Conservation (phyloP, 2,329 filamentous ascomycete species). For the Malbranchea zuffiana region DNA sequence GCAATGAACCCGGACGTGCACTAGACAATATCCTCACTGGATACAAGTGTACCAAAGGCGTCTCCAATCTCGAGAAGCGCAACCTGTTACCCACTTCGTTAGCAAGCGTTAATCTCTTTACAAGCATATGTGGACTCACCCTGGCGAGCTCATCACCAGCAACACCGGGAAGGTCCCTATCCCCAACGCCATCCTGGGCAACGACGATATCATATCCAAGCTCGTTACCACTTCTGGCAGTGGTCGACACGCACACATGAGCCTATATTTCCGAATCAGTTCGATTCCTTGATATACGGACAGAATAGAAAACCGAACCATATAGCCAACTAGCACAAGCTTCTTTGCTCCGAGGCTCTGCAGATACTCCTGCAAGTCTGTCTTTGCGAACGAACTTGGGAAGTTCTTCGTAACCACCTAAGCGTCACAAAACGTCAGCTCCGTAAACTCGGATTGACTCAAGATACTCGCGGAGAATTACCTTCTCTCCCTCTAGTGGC, state of each 20-base stretch:
- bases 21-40: constrained; percentile 35
- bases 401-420: constrained; percentile 49
- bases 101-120: not conserved
- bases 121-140: constrained; percentile 14
- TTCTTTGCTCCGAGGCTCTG: constrained; percentile 44
- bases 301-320: constrained; percentile 15
- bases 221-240: constrained; percentile 50
- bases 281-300: too few species aligned
- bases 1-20: not conserved
- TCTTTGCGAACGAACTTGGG: constrained; percentile 51
- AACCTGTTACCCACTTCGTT: constrained; percentile 22
- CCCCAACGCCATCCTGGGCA: constrained; percentile 52
- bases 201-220: constrained; percentile 54
- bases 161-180: constrained; percentile 54
- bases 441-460: not conserved
- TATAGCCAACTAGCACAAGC: constrained; percentile 41
- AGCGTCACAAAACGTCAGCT: not conserved
- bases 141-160: constrained; percentile 44
- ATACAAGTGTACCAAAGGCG: constrained; percentile 51
- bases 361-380: constrained; percentile 47
- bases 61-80: constrained; percentile 51
- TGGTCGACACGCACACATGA: constrained; percentile 54
- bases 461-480: constrained; percentile 18
- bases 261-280: constrained; percentile 33
- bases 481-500: constrained; percentile 44